A percentile compares a stretch with the other conserved stretches of the same genome.
Evolutionary conservation across 2,329 filamentous ascomycete species (phyloP).

Genomic region (Chaetomiaceae sp.): DNA sequence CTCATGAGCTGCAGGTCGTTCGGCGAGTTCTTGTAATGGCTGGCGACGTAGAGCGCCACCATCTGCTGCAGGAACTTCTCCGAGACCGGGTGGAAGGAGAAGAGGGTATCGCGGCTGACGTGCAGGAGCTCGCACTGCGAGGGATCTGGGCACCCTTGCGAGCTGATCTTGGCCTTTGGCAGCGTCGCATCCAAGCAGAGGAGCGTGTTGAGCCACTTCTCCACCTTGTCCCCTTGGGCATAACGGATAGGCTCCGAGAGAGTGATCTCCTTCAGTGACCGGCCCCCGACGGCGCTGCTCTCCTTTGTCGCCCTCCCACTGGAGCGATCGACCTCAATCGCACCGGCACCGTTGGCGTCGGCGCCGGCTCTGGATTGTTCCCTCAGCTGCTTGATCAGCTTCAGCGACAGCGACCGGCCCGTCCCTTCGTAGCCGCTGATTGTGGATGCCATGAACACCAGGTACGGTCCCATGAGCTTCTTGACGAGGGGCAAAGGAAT

Average conservation of each 20-base stretch:
- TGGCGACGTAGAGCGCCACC: conserved; percentile 95
- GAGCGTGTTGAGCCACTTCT: conserved; percentile 93
- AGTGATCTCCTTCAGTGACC: conserved; percentile 85
- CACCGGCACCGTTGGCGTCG: conserved; percentile 48
- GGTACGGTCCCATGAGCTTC: conserved; percentile 92
- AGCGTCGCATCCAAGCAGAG: conserved; percentile 91
- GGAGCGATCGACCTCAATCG: conserved; percentile 68
- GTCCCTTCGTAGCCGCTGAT: conserved; percentile 99
- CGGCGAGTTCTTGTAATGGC: conserved; percentile 89
- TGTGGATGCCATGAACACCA: conserved; percentile 98
- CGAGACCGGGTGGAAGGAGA: conserved; percentile 95
- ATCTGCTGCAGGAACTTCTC: conserved; percentile 98
- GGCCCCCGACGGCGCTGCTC: conserved; percentile 57
- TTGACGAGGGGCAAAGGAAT: conserved; percentile 89
- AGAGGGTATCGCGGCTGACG: conserved; percentile 94
- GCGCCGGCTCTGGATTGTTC: conserved; percentile 75
- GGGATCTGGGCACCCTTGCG: conserved; percentile 81
- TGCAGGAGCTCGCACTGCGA: conserved; percentile 86
- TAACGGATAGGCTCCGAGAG: conserved; percentile 94
- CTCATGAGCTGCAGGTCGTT: conserved; percentile 99
- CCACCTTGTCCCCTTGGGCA: conserved; percentile 80
- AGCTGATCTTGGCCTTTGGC: conserved; percentile 66
- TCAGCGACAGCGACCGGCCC: conserved; percentile 87
- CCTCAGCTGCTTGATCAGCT: conserved; percentile 92
- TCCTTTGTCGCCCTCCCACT: conserved; percentile 69